These are phyloP conservation scores for Rubia occidens DNA, from an alignment of 305 asterid species.

Conservation along the genomic window DNA sequence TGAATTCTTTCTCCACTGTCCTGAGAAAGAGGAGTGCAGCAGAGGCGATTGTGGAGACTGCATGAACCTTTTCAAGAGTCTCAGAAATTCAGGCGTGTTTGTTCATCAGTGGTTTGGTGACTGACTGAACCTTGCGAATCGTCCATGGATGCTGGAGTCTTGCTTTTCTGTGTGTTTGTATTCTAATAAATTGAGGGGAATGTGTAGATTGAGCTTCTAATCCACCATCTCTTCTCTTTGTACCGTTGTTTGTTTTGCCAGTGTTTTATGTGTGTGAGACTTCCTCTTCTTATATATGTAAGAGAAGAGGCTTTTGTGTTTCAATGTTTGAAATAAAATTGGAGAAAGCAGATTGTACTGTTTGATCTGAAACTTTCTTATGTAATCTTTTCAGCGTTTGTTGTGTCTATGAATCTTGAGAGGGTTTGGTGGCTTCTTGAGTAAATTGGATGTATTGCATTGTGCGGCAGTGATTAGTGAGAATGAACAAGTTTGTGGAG, in stretches of 20 bases:
- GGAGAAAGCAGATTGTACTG: slow-evolving; percentile 30
- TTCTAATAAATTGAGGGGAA: slow-evolving; percentile 33
- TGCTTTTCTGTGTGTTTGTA: slow-evolving; percentile 7
- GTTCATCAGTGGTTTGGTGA: slow-evolving; percentile 57
- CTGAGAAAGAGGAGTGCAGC: slow-evolving; percentile 28
- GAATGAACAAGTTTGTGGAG: too few species aligned
- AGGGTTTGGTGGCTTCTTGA: background rate
- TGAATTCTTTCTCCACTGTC: slow-evolving; percentile 66
- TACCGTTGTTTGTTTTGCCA: background rate
- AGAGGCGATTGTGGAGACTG: slow-evolving; percentile 35
- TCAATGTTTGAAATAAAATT: slow-evolving; percentile 21
- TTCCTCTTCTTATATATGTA: slow-evolving; percentile 4
- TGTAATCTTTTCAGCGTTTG: background rate
- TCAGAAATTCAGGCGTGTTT: slow-evolving; percentile 63
- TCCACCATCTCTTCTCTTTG: slow-evolving; percentile 17
- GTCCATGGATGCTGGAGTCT: slow-evolving; percentile 8
- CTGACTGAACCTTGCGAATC: slow-evolving; percentile 22
- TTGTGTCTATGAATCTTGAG: background rate
- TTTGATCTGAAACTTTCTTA: slow-evolving; percentile 17
- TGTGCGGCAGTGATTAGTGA: background rate
- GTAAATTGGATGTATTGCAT: background rate
- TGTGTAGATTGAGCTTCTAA: slow-evolving; percentile 25
- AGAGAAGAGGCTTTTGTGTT: slow-evolving; percentile 8
- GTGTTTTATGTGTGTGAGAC: background rate
- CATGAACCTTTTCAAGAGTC: slow-evolving; percentile 33